phyloP scores from a whole-genome alignment of 2,329 filamentous ascomycete genomes.

The Arachnopeziza araneosa region DNA sequence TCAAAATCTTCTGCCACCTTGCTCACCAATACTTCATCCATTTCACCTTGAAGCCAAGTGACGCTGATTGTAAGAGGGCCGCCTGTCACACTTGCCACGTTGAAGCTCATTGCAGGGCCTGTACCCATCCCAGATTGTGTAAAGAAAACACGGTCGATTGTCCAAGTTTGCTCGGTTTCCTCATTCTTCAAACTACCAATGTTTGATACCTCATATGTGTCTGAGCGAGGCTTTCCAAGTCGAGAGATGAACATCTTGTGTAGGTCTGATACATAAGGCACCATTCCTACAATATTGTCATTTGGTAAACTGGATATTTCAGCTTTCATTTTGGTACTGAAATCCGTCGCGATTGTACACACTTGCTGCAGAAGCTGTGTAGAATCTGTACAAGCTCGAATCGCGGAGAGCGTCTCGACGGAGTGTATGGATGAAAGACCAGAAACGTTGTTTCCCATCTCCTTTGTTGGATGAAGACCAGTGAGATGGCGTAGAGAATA shows the following conservation, averaged over 20 bases:
- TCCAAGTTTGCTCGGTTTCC: slow-evolving; percentile 24
- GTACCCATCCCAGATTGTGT: slow-evolving; percentile 42
- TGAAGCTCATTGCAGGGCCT: slow-evolving; percentile 40
- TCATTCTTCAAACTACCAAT: slow-evolving; percentile 37
- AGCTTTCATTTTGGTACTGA: slow-evolving; percentile 27
- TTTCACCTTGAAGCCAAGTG: slow-evolving; percentile 43
- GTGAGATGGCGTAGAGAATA: slow-evolving; percentile 41
- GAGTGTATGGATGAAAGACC: slow-evolving; percentile 19
- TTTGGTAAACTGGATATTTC: slow-evolving; percentile 36
- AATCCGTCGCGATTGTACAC: slow-evolving; percentile 34
- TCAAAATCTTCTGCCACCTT: slow-evolving; percentile 35
- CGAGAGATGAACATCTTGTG: slow-evolving; percentile 35
- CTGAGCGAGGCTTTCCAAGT: slow-evolving; percentile 37
- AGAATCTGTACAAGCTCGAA: slow-evolving; percentile 22
- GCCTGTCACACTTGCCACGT: slow-evolving; percentile 40
- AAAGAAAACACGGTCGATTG: slow-evolving; percentile 42
- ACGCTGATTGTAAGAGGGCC: slow-evolving; percentile 38
- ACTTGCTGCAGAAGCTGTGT: slow-evolving; percentile 28
- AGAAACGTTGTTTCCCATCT: slow-evolving; percentile 32
- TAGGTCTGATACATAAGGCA: slow-evolving; percentile 41
- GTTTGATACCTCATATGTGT: slow-evolving; percentile 49
- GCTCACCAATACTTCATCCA: slow-evolving; percentile 36
- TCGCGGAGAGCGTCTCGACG: slow-evolving; percentile 5
- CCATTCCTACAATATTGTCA: slow-evolving; percentile 39
- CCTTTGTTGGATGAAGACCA: slow-evolving; percentile 13